phyloP scores from a whole-genome alignment of 495 filamentous ascomycete species.

The Penicillium argentinense region DNA sequence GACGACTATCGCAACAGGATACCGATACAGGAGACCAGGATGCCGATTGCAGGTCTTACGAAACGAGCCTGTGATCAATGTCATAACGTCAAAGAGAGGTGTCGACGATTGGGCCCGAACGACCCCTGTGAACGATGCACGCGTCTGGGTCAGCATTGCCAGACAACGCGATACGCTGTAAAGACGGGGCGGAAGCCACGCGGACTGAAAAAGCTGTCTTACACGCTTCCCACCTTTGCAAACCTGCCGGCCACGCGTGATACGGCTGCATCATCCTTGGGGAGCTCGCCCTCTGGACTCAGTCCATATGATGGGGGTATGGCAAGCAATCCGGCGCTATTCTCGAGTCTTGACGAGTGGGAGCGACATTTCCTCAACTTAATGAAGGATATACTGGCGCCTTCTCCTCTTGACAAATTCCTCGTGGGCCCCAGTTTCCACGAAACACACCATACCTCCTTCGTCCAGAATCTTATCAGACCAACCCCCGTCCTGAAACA shows the following conservation, averaged over 20 bases:
- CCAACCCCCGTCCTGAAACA: constrained; percentile 10
- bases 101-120: background rate
- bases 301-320: constrained; percentile 5
- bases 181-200: constrained; percentile 14
- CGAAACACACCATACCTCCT: constrained; percentile 13
- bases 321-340: constrained; percentile 7
- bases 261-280: background rate
- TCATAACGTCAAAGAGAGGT: constrained; percentile 16
- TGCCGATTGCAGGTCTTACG: background rate
- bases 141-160: constrained; percentile 8
- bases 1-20: background rate
- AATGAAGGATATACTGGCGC: constrained; percentile 13
- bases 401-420: constrained; percentile 20
- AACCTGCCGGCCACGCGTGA: background rate
- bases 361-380: constrained; percentile 20
- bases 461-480: constrained; percentile 12
- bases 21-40: background rate
- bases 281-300: background rate
- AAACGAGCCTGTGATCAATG: constrained; percentile 19
- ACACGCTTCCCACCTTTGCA: constrained; percentile 10
- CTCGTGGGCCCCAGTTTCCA: constrained; percentile 17
- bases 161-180: constrained; percentile 3
- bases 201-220: constrained; percentile 4
- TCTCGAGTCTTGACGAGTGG: constrained; percentile 14
- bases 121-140: constrained; percentile 16